These are phyloP conservation scores for Boletus huronensis DNA, from an alignment of 768 basidiomycete genomes.

Conservation along the genomic window DNA sequence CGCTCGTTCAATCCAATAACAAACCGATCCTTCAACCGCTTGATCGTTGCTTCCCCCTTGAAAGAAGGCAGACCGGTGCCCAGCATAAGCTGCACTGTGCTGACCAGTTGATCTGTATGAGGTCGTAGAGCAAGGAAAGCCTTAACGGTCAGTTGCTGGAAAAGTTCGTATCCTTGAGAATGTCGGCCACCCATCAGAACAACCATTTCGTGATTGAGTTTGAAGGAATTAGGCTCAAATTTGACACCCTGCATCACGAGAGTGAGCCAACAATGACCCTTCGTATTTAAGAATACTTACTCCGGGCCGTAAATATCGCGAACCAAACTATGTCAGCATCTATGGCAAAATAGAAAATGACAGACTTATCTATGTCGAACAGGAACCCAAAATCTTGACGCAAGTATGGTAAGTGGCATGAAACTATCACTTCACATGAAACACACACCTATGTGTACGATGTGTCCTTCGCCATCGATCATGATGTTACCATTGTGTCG, in stretches of 20 bases:
- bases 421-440: neutral
- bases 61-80: constrained; percentile 94
- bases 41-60: constrained; percentile 93
- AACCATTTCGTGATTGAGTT: constrained; percentile 98
- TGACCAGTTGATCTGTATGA: constrained; percentile 85
- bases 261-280: constrained; percentile 4
- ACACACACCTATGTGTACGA: constrained; percentile 85
- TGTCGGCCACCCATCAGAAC: constrained; percentile 93
- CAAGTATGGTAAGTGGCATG: constrained; percentile 7
- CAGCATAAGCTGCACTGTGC: constrained; percentile 90
- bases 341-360: constrained; percentile 1
- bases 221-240: constrained; percentile 98
- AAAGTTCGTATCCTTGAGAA: constrained; percentile 92
- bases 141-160: constrained; percentile 91
- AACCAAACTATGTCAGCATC: constrained; percentile 29
- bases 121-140: constrained; percentile 97
- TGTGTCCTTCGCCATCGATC: constrained; percentile 98
- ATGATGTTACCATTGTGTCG: constrained; percentile 99
- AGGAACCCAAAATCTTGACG: constrained; percentile 88
- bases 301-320: constrained; percentile 49
- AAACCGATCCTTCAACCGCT: constrained; percentile 83
- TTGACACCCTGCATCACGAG: constrained; percentile 74
- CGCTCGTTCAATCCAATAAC: constrained; percentile 77
- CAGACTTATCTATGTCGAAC: constrained; percentile 96
- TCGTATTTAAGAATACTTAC: constrained; percentile 35